Evolutionary conservation across 1,139 yeast species (phyloP).

Genomic region (Yamadazyma friedrichii): DNA sequence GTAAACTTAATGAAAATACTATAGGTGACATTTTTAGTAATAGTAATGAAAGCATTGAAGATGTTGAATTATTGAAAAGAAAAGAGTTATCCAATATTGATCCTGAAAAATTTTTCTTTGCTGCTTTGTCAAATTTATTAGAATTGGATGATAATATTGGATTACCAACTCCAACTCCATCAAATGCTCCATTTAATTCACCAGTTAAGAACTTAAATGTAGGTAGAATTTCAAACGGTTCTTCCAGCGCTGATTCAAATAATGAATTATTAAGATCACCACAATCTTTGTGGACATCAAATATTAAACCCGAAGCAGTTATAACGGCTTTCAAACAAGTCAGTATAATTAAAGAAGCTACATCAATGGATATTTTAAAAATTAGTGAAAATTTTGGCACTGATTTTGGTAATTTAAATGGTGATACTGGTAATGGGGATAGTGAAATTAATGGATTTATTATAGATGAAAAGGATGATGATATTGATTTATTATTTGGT

Average conservation of each 20-base stretch:
- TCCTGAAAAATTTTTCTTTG: constrained; percentile 50
- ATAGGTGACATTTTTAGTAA: constrained; percentile 24
- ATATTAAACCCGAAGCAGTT: constrained; percentile 45
- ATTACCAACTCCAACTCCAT: constrained; percentile 34
- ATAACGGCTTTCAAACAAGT: constrained; percentile 49
- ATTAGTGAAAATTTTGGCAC: constrained; percentile 22
- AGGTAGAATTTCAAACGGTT: not conserved
- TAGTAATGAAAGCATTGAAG: constrained; percentile 18
- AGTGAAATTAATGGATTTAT: constrained; percentile 6
- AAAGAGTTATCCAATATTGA: constrained; percentile 46
- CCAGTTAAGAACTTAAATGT: constrained; percentile 10
- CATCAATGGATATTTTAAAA: constrained; percentile 29
- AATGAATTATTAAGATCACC: constrained; percentile 27
- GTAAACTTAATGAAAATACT: constrained; percentile 20
- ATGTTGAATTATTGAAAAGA: constrained; percentile 39
- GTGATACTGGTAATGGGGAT: constrained; percentile 20
- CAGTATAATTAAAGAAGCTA: constrained; percentile 32
- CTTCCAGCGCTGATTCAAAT: constrained; percentile 4
- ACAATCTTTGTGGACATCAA: constrained; percentile 45
- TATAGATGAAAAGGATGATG: constrained; percentile 25
- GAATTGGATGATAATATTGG: constrained; percentile 37
- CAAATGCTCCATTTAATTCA: constrained; percentile 13
- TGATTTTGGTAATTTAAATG: constrained; percentile 2
- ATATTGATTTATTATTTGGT: constrained; percentile 34
- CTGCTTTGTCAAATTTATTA: constrained; percentile 53